These are phyloP conservation scores for Cyberlindnera maclurae DNA, from an alignment of 805 yeast genomes.

Conservation along the genomic window DNA sequence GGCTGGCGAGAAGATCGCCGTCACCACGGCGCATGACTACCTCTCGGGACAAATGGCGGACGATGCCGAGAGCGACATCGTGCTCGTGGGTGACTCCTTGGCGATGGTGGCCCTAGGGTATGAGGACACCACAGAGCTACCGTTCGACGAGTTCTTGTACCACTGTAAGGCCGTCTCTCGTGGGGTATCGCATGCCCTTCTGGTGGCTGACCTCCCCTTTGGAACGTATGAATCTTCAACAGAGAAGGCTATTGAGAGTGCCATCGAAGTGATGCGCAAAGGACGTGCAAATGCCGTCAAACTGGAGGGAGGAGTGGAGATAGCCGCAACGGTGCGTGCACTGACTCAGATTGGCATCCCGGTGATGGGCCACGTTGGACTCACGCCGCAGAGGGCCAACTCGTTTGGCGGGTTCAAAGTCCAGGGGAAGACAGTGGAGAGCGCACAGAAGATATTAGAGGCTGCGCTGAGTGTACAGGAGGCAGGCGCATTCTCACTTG, in stretches of 20 bases:
- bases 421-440: slow-evolving; percentile 58
- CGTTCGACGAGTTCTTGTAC: slow-evolving; percentile 72
- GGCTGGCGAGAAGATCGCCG: slow-evolving; percentile 35
- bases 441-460: slow-evolving; percentile 49
- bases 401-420: slow-evolving; percentile 81
- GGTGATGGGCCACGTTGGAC: slow-evolving; percentile 85
- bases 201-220: slow-evolving; percentile 84
- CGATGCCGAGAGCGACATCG: slow-evolving; percentile 56
- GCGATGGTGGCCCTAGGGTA: slow-evolving; percentile 90
- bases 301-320: slow-evolving; percentile 70
- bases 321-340: slow-evolving; percentile 44
- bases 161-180: slow-evolving; percentile 72
- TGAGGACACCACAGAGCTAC: slow-evolving; percentile 63
- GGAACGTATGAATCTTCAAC: slow-evolving; percentile 70
- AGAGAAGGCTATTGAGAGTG: slow-evolving; percentile 54
- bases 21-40: slow-evolving; percentile 84
- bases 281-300: slow-evolving; percentile 68
- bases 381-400: slow-evolving; percentile 83
- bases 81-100: slow-evolving; percentile 84
- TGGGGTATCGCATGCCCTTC: slow-evolving; percentile 56
- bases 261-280: slow-evolving; percentile 45
- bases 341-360: slow-evolving; percentile 73
- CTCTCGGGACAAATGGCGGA: slow-evolving; percentile 70
- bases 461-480: slow-evolving; percentile 66
- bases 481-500: slow-evolving; percentile 70